Percentiles rank a stretch among this genome's conserved stretches.
Evolutionary conservation across 352 stramenopile genomes (phyloP).

Genomic region (Aphanomyces astaci): DNA sequence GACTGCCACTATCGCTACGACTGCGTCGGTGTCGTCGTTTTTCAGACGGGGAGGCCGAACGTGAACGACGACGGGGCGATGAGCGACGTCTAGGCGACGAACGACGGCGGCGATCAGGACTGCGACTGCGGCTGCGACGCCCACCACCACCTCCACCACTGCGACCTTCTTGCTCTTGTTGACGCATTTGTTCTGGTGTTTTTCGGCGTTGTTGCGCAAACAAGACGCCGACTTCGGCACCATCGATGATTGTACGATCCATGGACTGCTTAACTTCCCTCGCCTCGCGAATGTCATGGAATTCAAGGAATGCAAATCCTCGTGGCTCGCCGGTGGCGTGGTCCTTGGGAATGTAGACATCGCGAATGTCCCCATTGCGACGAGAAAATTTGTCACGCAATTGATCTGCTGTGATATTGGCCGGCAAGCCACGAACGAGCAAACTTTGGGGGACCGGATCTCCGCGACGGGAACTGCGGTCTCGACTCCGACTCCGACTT

Average conservation of each 20-base stretch:
- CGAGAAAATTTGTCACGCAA: conserved; percentile 45
- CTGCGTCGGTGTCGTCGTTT: background rate
- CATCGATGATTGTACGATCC: conserved; percentile 55
- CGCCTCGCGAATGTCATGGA: conserved; percentile 49
- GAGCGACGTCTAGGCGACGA: conserved; percentile 25
- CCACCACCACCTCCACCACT: background rate
- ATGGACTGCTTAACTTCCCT: conserved; percentile 65
- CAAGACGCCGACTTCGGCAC: conserved; percentile 65
- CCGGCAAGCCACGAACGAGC: conserved; percentile 42
- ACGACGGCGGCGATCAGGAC: conserved; percentile 6
- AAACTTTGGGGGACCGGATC: conserved; percentile 29
- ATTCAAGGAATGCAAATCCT: conserved; percentile 82
- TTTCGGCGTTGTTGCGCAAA: conserved; percentile 74
- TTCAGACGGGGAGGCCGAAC: conserved; percentile 3
- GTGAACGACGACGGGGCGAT: conserved; percentile 24
- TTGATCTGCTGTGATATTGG: conserved; percentile 33
- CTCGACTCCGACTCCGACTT: conserved; percentile 18
- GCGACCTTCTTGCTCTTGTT: background rate
- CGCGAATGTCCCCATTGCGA: conserved; percentile 53
- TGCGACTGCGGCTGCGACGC: background rate
- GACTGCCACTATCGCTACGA: conserved; percentile 11
- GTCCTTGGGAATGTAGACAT: conserved; percentile 76
- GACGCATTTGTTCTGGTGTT: conserved; percentile 66
- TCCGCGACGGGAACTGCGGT: conserved; percentile 6
- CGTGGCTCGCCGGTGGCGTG: conserved; percentile 63